Base-by-base conservation (phyloP, 352 stramenopile genomes). In the Phytophthora pistaciae region DNA sequence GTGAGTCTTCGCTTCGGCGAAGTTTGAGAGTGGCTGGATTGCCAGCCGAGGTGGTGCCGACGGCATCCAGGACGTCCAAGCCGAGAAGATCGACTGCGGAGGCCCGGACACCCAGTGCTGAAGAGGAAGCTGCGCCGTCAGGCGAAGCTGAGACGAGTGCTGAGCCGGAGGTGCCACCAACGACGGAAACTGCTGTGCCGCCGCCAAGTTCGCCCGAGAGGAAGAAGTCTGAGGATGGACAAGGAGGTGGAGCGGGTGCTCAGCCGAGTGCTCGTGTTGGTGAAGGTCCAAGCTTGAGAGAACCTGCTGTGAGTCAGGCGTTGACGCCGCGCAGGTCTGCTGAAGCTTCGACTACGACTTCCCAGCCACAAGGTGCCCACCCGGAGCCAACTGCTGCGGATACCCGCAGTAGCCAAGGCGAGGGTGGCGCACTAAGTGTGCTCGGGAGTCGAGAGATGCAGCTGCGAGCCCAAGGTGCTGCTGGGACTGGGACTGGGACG, bases 1-100 rank as follows among this genome's bases (percentile, higher is more conserved):
- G 10, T 5, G 13, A 44, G 27, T 23, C 52, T 57, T 57, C 52
- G 52, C 52, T 57, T 57, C 11, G 50, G 25, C 50, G 50, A 42
- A 57, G 50, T 23, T 13, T 57, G 27, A 13, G 25, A 23, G 25
- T 44, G 4, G 50, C 50, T 42, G 50, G 50, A 11, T 42, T 57
- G 25, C 50, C 25, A 29, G 25, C 25, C 25, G 25, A 29, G 25
- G 25, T 29, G 25, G 25, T 29, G 25, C 25, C 25, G 25, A 29
- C 25, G 25, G 25, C 2, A 4, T 29, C 25, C 4, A 4, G 25
- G 25, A 29, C 25, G 25, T 4, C 25, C 25, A 29, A 4, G 25
- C 25, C 25, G 25, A 29, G 25, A 29, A 29, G 25, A 29, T 29
- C 25, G 25, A 29, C 25, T 29, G 4, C 25, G 25, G 25, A 4